Evolutionary conservation across 768 basidiomycete species (phyloP), one percentile per base, ranked within the genome.

Genomic region (Rickenella mellea): DNA sequence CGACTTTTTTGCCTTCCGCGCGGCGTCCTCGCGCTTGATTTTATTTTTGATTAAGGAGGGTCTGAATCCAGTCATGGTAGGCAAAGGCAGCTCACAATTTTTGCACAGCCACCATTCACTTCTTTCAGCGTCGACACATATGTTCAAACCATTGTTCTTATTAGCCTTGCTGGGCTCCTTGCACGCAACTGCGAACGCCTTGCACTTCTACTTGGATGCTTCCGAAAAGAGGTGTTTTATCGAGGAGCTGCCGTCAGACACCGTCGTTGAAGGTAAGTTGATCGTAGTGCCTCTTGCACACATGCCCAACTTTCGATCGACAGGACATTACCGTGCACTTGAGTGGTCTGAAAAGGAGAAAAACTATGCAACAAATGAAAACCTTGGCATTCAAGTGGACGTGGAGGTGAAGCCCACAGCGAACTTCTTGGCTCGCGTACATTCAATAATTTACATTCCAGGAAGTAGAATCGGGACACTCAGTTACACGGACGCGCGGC

Each of bases 121-220:
- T 19, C 19, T 36, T 17, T 3, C 15, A 8, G 15, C 33, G 3
- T 3, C 15, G 33, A 36, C 19, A 17, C 10, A 3, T 15, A 36
- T 9, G 24, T 15, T 22, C 7, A 8, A 19, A 9, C 15, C 10
- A 36, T 3, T 68, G 29, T 55, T 64, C 33, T 54, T 61, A 50
- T 55, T 66, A 32, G 65, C 69, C 14, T 62, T 71, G 44, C 53
- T 66, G 41, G n/a, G n/a, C n/a, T n/a, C n/a, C n/a, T 50, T 69
- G 48, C 59, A 66, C 19, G 63, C 68, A 29, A 56, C 70, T 15
- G 71, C 68, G 14, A 74, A 81, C 57, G 90, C 87, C 22, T 80
- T 99, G 21, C 96, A 99, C 58, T 96, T 98, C 63, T 99, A 99
- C 59, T 77, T 99, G 44, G 91, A 96, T 58, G 81, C 91, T 14